Base-by-base conservation (phyloP, 148 eudicot genomes). In the Silene conica region DNA sequence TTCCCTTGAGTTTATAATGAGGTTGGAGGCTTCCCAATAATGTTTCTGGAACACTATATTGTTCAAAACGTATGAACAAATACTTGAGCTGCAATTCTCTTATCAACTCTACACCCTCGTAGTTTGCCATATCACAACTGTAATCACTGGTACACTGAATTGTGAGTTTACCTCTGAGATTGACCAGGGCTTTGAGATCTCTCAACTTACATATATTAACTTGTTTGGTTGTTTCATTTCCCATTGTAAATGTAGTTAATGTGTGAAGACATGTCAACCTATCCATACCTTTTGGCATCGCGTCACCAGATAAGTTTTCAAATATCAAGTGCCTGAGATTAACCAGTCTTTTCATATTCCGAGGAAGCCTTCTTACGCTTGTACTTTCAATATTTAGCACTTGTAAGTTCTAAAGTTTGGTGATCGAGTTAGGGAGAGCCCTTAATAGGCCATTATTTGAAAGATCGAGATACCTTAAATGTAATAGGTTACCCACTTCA, bases 321-420 rank as follows among this genome's bases (percentile, higher is more conserved):
- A 56, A 21, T 41, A 45, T 8, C 54, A 80, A 20, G 56, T 73
- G 74, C 70, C 73, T 58, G 4, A 82, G 82, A 61, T 71, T 79
- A 15, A 63, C 20, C 7, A 79, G 63, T 45, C 76, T 79, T 0
- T 60, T 50, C 4, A 76, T 41, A 21, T 64, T n/a, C 21, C 3
- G 48, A 0, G 85, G 85, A 15, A 82, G 50, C n/a, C 55, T 63
- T 56, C 15, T 26, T 1, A 79, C 71, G 1, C 7, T 0, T 0
- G 11, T 0, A 12, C 72, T 57, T 4, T 3, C 9, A n/a, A 79
- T 63, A 34, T 73, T 22, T 23, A 82, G 15, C 3, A 64, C 67
- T 34, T 79, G 78, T 74, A 86, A 50, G 72, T 84, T 85, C 19
- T 67, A 38, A n/a, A 84, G 80, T 52, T 77, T 77, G 45, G 81